phyloP scores from a whole-genome alignment of 2,329 filamentous ascomycete genomes.

The Fulvia fulva region DNA sequence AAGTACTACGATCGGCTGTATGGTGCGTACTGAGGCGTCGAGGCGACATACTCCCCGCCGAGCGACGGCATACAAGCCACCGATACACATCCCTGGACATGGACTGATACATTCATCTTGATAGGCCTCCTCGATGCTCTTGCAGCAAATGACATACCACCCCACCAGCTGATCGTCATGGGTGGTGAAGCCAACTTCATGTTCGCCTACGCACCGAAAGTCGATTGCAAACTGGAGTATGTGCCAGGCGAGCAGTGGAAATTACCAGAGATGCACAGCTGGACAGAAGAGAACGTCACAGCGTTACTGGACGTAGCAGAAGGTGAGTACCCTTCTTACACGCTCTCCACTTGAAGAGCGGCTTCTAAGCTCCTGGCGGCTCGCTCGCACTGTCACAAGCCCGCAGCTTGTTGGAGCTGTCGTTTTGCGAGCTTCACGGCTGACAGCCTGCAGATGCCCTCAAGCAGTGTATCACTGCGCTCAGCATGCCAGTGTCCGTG shows the following conservation, averaged over 20 bases:
- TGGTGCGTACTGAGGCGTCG: conserved; percentile 41
- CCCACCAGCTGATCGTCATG: conserved; percentile 81
- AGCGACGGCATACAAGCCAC: too few relatives aligned
- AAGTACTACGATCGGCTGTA: conserved; percentile 83
- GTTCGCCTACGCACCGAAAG: conserved; percentile 68
- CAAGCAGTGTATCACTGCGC: conserved; percentile 71
- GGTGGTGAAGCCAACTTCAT: conserved; percentile 96
- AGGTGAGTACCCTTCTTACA: conserved; percentile 13
- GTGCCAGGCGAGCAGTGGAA: conserved; percentile 66
- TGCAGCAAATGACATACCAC: conserved; percentile 61
- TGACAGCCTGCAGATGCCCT: conserved; percentile 54
- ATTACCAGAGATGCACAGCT: conserved; percentile 71
- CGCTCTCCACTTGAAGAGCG: too few relatives aligned
- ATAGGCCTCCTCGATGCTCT: conserved; percentile 72
- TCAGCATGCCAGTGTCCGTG: conserved; percentile 74
- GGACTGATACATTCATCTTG: too few relatives aligned
- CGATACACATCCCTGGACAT: too few relatives aligned
- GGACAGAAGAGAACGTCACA: conserved; percentile 72
- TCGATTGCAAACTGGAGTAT: conserved; percentile 63
- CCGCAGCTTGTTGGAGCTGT: background rate
- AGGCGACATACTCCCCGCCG: too few relatives aligned
- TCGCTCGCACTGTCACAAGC: background rate
- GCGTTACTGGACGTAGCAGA: conserved; percentile 87
- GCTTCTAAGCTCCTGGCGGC: too few relatives aligned
- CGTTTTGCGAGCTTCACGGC: too few relatives aligned